These are phyloP conservation scores for Apiosordaria backusii DNA, from an alignment of 495 filamentous ascomycete species.

Conservation along the genomic window DNA sequence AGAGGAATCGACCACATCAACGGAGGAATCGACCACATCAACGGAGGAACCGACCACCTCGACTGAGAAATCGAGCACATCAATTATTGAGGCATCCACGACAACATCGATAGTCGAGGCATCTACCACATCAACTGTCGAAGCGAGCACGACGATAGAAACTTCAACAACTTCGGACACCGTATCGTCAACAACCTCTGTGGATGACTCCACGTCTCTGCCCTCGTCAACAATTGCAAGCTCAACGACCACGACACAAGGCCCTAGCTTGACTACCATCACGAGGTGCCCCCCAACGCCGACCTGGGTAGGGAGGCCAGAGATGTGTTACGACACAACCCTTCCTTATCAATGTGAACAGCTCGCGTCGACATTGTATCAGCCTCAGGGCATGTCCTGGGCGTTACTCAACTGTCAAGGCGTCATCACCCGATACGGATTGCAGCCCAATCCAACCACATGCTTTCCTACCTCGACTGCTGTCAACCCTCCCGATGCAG, in stretches of 20 bases:
- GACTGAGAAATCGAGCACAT: neutral
- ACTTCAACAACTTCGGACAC: neutral
- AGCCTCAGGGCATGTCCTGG: neutral
- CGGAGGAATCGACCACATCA: neutral
- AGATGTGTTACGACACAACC: constrained; percentile 8
- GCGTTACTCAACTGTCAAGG: neutral
- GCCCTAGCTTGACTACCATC: constrained; percentile 10
- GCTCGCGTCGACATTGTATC: neutral
- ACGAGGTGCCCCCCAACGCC: constrained; percentile 8
- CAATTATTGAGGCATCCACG: neutral
- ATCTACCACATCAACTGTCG: neutral
- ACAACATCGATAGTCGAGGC: neutral
- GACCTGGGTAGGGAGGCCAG: neutral
- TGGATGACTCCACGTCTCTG: neutral
- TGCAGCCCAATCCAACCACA: constrained; percentile 6
- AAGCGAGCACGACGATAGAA: neutral
- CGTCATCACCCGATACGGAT: constrained; percentile 4
- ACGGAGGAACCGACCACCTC: neutral
- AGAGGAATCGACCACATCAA: neutral
- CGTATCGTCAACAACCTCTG: constrained; percentile 3
- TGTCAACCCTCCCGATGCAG: constrained; percentile 2
- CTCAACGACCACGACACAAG: constrained; percentile 8
- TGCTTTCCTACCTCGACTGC: constrained; percentile 12
- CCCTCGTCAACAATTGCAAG: neutral
- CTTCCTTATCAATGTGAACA: constrained; percentile 8